Percentiles rank a stretch among this genome's conserved stretches.
phyloP scores from a whole-genome alignment of 306 rosid genomes.

The Castanea mollissima region DNA sequence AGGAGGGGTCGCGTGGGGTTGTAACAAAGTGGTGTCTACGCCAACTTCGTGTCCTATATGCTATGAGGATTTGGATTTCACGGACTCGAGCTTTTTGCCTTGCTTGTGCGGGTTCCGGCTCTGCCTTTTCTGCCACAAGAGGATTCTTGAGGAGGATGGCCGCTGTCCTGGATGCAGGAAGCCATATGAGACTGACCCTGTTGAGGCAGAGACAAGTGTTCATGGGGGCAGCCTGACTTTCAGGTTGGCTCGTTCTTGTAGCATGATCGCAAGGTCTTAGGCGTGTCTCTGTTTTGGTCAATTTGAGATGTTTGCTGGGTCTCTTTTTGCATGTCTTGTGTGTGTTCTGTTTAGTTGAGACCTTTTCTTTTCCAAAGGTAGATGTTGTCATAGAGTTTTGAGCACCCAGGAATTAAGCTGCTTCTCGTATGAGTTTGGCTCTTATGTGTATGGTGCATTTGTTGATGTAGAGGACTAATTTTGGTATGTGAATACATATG shows the following conservation, averaged over 20 bases:
- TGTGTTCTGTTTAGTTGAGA: slow-evolving; percentile 39
- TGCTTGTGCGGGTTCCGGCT: slow-evolving; percentile 91
- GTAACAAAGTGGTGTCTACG: slow-evolving; percentile 23
- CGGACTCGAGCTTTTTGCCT: slow-evolving; percentile 84
- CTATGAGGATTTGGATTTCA: slow-evolving; percentile 85
- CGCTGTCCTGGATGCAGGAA: slow-evolving; percentile 99
- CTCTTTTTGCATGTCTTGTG: slow-evolving; percentile 38
- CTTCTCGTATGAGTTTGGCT: slow-evolving; percentile 49
- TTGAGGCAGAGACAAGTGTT: slow-evolving; percentile 60
- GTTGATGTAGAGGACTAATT: slow-evolving; percentile 65
- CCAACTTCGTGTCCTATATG: slow-evolving; percentile 90
- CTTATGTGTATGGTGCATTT: slow-evolving; percentile 60
- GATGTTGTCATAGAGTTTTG: slow-evolving; percentile 60
- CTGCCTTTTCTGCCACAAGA: slow-evolving; percentile 97
- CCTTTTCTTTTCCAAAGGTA: slow-evolving; percentile 40
- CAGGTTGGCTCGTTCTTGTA: slow-evolving; percentile 72
- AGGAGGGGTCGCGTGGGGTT: slow-evolving; percentile 61
- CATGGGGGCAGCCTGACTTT: slow-evolving; percentile 61
- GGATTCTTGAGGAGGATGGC: slow-evolving; percentile 86
- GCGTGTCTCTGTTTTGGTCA: slow-evolving; percentile 38
- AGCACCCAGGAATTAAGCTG: slow-evolving; percentile 53
- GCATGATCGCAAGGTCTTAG: slow-evolving; percentile 82
- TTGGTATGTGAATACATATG: slow-evolving; percentile 88
- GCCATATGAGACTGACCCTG: slow-evolving; percentile 61
- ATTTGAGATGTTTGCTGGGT: slow-evolving; percentile 41